Conservation (phyloP, 148 eudicot species). For the Dysphania ambrosioides region DNA sequence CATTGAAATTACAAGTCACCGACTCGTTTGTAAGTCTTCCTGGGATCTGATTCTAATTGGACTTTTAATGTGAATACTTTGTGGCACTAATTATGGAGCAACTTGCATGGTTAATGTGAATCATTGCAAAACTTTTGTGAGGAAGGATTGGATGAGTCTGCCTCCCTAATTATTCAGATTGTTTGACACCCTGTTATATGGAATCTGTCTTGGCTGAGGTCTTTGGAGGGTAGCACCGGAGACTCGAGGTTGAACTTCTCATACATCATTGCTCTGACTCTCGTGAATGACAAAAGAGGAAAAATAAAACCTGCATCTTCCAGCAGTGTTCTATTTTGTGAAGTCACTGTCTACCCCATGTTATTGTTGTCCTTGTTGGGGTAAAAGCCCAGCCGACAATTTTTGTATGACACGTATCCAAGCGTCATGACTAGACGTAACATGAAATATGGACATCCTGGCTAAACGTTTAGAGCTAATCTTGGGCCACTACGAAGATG, state of each 20-base stretch:
- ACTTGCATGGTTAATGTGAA: conserved; percentile 1
- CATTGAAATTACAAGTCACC: conserved; percentile 10
- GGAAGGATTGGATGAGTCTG: neutral
- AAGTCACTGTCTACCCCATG: neutral
- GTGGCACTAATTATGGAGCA: conserved; percentile 12
- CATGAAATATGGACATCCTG: no score
- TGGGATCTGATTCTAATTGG: conserved; percentile 22
- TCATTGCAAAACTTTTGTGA: neutral
- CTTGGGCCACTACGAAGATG: no score
- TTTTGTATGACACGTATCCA: no score
- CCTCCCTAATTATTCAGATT: conserved; percentile 1
- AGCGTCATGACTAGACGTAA: no score
- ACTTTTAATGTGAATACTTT: neutral
- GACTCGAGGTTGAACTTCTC: neutral
- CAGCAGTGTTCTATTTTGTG: neutral
- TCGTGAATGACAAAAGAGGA: neutral
- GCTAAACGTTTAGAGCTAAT: no score
- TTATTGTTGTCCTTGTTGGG: neutral
- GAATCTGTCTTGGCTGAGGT: neutral
- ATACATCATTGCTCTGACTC: neutral
- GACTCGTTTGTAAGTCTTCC: neutral
- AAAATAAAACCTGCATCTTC: neutral
- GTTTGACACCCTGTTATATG: neutral
- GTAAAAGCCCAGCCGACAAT: no score
- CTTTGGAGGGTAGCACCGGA: neutral